phyloP scores from a whole-genome alignment of 2,329 filamentous ascomycete species.

The Arthroderma sp. region DNA sequence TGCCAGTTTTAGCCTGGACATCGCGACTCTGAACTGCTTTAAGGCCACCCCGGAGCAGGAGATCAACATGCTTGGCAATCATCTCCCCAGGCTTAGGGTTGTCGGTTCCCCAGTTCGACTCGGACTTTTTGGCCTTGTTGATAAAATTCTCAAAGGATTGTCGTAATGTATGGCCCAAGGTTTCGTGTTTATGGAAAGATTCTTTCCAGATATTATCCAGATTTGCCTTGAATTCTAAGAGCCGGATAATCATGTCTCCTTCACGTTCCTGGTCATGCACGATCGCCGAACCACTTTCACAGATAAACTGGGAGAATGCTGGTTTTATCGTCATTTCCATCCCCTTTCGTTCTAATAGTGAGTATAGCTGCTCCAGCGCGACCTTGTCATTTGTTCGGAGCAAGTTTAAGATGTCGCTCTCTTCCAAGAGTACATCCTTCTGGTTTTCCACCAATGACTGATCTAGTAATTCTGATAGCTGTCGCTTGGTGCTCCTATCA shows the following conservation, averaged over 20 bases:
- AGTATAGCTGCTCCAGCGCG: conserved; percentile 64
- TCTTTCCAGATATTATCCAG: conserved; percentile 65
- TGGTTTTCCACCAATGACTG: conserved; percentile 56
- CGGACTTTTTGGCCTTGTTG: conserved; percentile 66
- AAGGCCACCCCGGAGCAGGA: conserved; percentile 71
- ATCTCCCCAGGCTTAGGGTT: conserved; percentile 95
- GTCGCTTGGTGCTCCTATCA: conserved; percentile 67
- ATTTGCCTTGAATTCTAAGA: conserved; percentile 67
- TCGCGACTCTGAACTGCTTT: conserved; percentile 66
- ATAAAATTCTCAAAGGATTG: conserved; percentile 84
- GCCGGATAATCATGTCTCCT: conserved; percentile 71
- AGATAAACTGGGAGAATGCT: conserved; percentile 70
- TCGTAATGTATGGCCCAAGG: conserved; percentile 62
- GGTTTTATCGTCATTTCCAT: conserved; percentile 57
- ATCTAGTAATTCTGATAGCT: conserved; percentile 62
- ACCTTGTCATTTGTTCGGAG: conserved; percentile 56
- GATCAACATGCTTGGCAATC: conserved; percentile 94
- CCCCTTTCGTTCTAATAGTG: conserved; percentile 57
- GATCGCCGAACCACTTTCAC: conserved; percentile 58
- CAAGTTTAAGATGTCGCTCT: conserved; percentile 56
- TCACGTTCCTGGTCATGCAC: conserved; percentile 67
- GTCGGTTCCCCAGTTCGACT: conserved; percentile 60
- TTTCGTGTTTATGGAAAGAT: conserved; percentile 65
- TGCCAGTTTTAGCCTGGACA: conserved; percentile 41
- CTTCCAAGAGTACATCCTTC: conserved; percentile 51